phyloP scores from a whole-genome alignment of 768 basidiomycete genomes.

The Hygrocybe punicea region DNA sequence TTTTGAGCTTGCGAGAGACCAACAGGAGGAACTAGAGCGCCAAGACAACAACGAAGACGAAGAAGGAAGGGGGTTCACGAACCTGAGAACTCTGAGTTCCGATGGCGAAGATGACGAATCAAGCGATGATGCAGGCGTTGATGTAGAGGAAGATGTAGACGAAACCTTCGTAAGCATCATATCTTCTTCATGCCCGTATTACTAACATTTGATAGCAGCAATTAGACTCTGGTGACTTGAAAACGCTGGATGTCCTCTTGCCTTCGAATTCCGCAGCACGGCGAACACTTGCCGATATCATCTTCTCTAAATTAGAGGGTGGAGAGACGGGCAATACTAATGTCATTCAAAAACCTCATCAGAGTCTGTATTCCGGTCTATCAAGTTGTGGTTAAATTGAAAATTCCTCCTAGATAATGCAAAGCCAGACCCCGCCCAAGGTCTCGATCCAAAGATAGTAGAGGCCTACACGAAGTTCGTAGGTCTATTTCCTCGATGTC shows the following conservation, averaged over 20 bases:
- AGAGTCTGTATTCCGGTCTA: conserved; percentile 39
- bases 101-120: conserved; percentile 52
- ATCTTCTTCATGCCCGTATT: conserved; percentile 3
- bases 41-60: conserved; percentile 54
- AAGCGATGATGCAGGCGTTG: conserved; percentile 47
- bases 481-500: background rate
- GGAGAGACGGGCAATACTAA: conserved; percentile 52
- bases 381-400: conserved; percentile 4
- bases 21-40: conserved; percentile 82
- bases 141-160: conserved; percentile 54
- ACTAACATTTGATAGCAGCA: conserved; percentile 47
- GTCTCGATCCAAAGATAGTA: conserved; percentile 88
- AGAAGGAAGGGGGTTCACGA: conserved; percentile 14
- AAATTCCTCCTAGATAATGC: conserved; percentile 38
- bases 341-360: conserved; percentile 57
- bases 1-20: conserved; percentile 86
- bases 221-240: conserved; percentile 87
- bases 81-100: conserved; percentile 42
- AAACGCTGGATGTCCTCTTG: conserved; percentile 76
- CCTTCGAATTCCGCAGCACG: conserved; percentile 74
- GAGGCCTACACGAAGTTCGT: conserved; percentile 90
- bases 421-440: conserved; percentile 76
- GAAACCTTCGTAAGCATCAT: conserved; percentile 52
- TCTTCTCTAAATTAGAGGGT: conserved; percentile 86
- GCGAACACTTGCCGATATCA: conserved; percentile 92